phyloP scores from a whole-genome alignment of 78 protist genomes.

The Speleostelium caveatum region DNA sequence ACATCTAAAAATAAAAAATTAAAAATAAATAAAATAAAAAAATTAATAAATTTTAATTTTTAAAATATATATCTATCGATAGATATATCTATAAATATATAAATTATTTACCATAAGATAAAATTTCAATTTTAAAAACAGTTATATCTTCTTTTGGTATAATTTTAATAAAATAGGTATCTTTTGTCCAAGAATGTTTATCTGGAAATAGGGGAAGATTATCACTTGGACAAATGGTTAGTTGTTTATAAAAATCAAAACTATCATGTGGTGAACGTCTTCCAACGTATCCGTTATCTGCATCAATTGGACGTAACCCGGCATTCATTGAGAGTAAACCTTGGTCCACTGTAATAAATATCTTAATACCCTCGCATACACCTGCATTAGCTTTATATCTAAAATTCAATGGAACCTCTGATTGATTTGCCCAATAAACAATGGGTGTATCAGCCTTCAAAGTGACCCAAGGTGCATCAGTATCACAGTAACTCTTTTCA shows the following conservation, averaged over 20 bases:
- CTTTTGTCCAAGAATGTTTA: constrained; percentile 22
- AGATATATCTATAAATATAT: too few species aligned
- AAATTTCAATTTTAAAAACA: constrained; percentile 1
- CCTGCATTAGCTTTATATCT: constrained; percentile 41
- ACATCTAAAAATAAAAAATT: not conserved
- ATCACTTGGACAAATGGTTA: constrained; percentile 56
- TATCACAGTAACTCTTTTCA: not conserved
- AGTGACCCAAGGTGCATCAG: constrained; percentile 13
- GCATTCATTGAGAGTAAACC: not conserved
- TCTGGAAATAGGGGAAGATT: too few species aligned
- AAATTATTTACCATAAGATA: not conserved
- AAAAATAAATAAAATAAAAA: too few species aligned
- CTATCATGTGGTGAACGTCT: not conserved
- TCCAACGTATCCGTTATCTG: not conserved
- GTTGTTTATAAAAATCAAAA: constrained; percentile 8
- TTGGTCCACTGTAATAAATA: not conserved
- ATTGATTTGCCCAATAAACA: not conserved
- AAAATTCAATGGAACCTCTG: not conserved
- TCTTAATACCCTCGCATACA: constrained; percentile 43
- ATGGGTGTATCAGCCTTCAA: constrained; percentile 21
- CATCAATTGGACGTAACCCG: not conserved
- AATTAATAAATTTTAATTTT: too few species aligned
- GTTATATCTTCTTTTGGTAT: not conserved
- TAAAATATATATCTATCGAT: too few species aligned
- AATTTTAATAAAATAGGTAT: constrained; percentile 40